Base-by-base conservation (phyloP, 2,329 filamentous ascomycete species). In the Drechslerella stenobrocha region DNA sequence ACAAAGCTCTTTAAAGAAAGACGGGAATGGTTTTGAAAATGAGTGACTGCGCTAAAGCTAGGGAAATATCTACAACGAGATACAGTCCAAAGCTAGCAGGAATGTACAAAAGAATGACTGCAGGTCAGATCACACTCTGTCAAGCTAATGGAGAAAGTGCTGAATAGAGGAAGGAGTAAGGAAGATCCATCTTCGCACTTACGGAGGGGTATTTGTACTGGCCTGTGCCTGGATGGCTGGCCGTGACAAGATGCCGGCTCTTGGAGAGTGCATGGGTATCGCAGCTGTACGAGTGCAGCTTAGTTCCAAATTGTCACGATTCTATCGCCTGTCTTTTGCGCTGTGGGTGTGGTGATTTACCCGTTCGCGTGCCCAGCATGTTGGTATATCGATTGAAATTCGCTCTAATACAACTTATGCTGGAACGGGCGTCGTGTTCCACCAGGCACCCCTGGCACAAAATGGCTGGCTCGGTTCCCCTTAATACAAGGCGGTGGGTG, bases 71-170 rank as follows among this genome's bases (percentile, higher is more conserved):
- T 50, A 30, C 13, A 51, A 51, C 24, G 35, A 51, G 51, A 40
- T 40, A 56, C 22, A 22, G 35, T 40, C 52, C 22, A n/a, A 32
- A 52, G 28, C 28, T 57, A 28, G 46, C 6, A 6, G n/a, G 18
- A 20, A 42, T 6, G n/a, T 5, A 52, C 24, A 48, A 66, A 66
- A 52, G 60, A 66, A 44, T 42, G 53, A 66, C 60, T 66, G 52
- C 15, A 66, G 52, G 60, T 66, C 40, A 66, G 60, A 52, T 66
- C 53, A 44, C 46, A 47, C 42, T 44, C 30, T 37, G 57, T 66
- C 52, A 24, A 30, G 28, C 28, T 30, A 30, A 11, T 30, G 28
- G 11, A 30, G 48, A 40, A 35, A 50, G 28, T 40, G 47, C 11
- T 22, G 50, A 30, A 47, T 7, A 22, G 15, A 46, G 34, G 30